Evolutionary conservation across 2,329 filamentous ascomycete genomes (phyloP).

Genomic region (Didymosphaeria variabile): DNA sequence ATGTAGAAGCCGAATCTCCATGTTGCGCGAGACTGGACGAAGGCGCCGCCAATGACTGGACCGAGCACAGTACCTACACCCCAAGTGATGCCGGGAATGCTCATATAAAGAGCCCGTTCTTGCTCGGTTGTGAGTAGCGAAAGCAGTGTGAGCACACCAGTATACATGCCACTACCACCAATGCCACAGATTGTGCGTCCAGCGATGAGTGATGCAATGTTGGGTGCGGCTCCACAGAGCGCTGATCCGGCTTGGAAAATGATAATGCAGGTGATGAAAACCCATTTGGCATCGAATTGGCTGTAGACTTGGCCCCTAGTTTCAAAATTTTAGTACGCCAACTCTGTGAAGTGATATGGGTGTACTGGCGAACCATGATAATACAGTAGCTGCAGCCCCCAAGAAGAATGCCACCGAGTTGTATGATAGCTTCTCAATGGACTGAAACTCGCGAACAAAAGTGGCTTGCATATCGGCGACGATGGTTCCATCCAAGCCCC

Average conservation of each 20-base stretch:
- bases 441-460: too few relatives aligned
- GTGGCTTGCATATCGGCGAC: too few relatives aligned
- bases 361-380: too few relatives aligned
- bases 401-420: too few relatives aligned
- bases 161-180: conserved; percentile 57
- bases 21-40: conserved; percentile 30
- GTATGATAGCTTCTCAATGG: too few relatives aligned
- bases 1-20: conserved; percentile 35
- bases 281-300: conserved; percentile 57
- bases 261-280: conserved; percentile 41
- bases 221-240: conserved; percentile 44
- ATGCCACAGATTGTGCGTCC: conserved; percentile 57
- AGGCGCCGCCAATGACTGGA: conserved; percentile 59
- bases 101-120: conserved; percentile 48
- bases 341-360: too few relatives aligned
- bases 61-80: conserved; percentile 57
- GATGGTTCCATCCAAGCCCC: too few relatives aligned
- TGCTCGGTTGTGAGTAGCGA: conserved; percentile 34
- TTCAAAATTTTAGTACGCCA: too few relatives aligned
- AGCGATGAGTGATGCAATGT: conserved; percentile 45
- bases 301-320: conserved; percentile 51
- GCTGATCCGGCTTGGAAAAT: conserved; percentile 43
- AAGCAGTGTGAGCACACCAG: conserved; percentile 43
- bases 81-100: conserved; percentile 47
- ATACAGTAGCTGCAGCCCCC: too few relatives aligned